These are phyloP conservation scores for Penicillium sp. DNA, from an alignment of 2,329 filamentous ascomycete species.

Conservation along the genomic window DNA sequence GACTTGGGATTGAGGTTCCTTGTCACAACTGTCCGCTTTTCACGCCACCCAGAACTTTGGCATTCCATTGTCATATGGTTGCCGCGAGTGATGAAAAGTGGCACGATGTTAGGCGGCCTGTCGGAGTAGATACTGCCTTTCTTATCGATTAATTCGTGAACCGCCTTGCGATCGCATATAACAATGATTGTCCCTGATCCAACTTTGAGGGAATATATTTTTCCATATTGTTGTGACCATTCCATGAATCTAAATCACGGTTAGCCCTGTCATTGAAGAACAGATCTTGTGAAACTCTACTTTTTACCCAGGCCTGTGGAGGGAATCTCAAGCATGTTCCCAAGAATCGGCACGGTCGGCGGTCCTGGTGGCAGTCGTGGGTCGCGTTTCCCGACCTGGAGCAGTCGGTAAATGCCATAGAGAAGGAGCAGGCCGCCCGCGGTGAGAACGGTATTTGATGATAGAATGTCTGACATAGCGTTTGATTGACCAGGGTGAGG, in stretches of 20 bases:
- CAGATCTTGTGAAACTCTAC: not conserved
- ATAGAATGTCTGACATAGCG: not conserved
- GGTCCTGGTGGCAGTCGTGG: not conserved
- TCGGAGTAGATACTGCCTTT: not conserved
- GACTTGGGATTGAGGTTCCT: not conserved
- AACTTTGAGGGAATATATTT: not conserved
- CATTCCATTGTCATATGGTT: not conserved
- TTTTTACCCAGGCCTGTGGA: not conserved
- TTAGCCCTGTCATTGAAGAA: not conserved
- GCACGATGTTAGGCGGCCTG: not conserved
- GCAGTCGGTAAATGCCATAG: not conserved
- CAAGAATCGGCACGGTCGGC: not conserved
- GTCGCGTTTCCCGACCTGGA: not conserved
- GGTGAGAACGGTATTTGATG: not conserved
- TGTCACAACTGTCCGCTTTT: not conserved
- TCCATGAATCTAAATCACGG: not conserved
- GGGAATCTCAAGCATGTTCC: not conserved
- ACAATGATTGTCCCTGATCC: not conserved
- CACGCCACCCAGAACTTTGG: not conserved
- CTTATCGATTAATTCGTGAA: not conserved
- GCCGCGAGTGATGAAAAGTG: not conserved
- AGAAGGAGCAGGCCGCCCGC: not conserved
- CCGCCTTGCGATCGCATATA: not conserved
- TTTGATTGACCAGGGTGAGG: not conserved
- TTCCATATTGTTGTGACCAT: not conserved